Evolutionary conservation across 371 early-diverging fungal species (phyloP).

Genomic region (Gilbertella persicaria): DNA sequence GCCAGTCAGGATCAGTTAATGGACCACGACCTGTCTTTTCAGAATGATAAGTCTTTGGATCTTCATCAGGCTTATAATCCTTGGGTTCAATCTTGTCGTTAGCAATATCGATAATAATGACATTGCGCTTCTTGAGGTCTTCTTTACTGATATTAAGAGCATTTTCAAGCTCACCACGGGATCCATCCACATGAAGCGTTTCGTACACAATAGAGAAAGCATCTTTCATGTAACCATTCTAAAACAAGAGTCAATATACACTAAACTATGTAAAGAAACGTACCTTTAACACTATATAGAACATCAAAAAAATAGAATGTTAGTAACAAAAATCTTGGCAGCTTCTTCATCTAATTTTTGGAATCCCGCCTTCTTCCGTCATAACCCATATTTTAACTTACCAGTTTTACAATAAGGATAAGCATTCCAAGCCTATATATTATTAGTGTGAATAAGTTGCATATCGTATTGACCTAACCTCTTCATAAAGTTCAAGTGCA

Average conservation of each 20-base stretch:
- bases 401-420: constrained; percentile 82
- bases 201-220: constrained; percentile 74
- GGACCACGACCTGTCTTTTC: constrained; percentile 75
- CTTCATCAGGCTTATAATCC: constrained; percentile 65
- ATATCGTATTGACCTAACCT: constrained; percentile 23
- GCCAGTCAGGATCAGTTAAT: constrained; percentile 36
- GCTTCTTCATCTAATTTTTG: too few relatives aligned
- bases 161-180: constrained; percentile 74
- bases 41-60: constrained; percentile 62
- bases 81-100: constrained; percentile 52
- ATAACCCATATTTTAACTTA: constrained; percentile 31
- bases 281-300: constrained; percentile 19
- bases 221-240: constrained; percentile 72
- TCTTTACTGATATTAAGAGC: constrained; percentile 47
- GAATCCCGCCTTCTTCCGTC: background rate
- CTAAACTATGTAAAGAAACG: background rate
- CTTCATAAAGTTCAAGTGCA: constrained; percentile 67
- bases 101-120: constrained; percentile 63
- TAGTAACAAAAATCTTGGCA: background rate
- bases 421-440: constrained; percentile 75
- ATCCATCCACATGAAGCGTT: constrained; percentile 67
- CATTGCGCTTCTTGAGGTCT: constrained; percentile 59
- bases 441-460: background rate
- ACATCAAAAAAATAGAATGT: background rate
- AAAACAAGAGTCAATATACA: constrained; percentile 5